Evolutionary conservation across 495 filamentous ascomycete genomes (phyloP).

Genomic region (Aspergillus indologenus): DNA sequence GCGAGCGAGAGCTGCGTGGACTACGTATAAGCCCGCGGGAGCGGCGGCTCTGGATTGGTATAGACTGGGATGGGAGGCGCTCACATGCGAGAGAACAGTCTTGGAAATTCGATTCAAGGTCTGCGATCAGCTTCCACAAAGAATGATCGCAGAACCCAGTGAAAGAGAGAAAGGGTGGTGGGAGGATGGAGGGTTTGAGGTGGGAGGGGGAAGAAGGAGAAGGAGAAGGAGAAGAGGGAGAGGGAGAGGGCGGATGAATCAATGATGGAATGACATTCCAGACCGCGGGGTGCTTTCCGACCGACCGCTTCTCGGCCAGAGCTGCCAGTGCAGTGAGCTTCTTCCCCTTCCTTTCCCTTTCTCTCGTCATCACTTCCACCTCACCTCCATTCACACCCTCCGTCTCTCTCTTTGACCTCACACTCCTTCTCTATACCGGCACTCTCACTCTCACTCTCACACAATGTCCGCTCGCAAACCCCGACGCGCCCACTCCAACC

Average conservation of each 20-base stretch:
- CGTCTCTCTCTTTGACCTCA: no score
- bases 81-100: background rate
- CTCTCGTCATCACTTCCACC: background rate
- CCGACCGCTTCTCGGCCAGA: slow-evolving; percentile 21
- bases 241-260: background rate
- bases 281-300: slow-evolving; percentile 12
- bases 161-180: background rate
- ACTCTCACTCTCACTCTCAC: slow-evolving; percentile 6
- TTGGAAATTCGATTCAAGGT: background rate
- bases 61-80: background rate
- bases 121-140: background rate
- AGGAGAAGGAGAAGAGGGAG: no score
- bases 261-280: background rate
- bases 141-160: background rate
- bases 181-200: background rate
- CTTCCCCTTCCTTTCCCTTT: background rate
- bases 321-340: slow-evolving; percentile 4
- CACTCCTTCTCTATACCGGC: background rate
- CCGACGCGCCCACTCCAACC: slow-evolving; percentile 32
- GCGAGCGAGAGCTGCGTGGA: background rate
- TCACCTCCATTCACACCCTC: background rate
- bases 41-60: background rate
- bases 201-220: background rate
- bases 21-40: background rate
- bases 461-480: slow-evolving; percentile 37